Evolutionary conservation across 129 eudicot species (phyloP).

Genomic region (Scalesia atractyloides): DNA sequence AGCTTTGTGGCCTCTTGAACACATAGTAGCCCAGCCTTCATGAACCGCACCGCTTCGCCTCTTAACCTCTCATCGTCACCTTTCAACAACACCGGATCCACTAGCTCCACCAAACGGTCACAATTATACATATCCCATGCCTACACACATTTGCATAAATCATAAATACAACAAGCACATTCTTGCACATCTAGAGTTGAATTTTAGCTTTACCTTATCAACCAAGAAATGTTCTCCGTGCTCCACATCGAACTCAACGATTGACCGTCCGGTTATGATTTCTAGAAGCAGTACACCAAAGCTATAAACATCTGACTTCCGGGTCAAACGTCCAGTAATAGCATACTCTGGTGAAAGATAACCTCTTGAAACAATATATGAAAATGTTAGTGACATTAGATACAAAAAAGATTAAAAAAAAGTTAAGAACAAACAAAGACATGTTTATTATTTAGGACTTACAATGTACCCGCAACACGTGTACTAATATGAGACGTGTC

Average conservation of each 20-base stretch:
- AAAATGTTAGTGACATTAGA: slow-evolving; percentile 9
- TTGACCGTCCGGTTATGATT: slow-evolving; percentile 60
- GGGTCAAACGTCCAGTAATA: slow-evolving; percentile 68
- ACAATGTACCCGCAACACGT: slow-evolving; percentile 92
- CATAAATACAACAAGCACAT: slow-evolving; percentile 4
- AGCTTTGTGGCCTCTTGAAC: slow-evolving; percentile 70
- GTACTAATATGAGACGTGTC: slow-evolving; percentile 68
- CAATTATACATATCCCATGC: slow-evolving; percentile 68
- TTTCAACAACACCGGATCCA: slow-evolving; percentile 56
- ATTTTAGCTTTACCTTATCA: slow-evolving; percentile 52
- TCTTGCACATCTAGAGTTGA: background rate
- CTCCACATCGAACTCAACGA: slow-evolving; percentile 63
- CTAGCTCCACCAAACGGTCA: slow-evolving; percentile 41
- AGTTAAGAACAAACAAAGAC: background rate
- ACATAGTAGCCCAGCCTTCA: slow-evolving; percentile 80
- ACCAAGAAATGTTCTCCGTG: slow-evolving; percentile 74
- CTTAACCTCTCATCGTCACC: slow-evolving; percentile 40
- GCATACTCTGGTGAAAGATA: slow-evolving; percentile 93
- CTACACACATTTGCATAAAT: slow-evolving; percentile 35
- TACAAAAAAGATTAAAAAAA: slow-evolving; percentile 3
- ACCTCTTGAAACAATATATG: slow-evolving; percentile 47
- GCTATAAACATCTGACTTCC: slow-evolving; percentile 88
- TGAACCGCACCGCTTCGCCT: slow-evolving; percentile 54
- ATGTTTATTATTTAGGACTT: slow-evolving; percentile 31
- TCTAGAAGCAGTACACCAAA: slow-evolving; percentile 80